Conservation (phyloP, 2,329 filamentous ascomycete species). For the Colletotrichum tabaci region DNA sequence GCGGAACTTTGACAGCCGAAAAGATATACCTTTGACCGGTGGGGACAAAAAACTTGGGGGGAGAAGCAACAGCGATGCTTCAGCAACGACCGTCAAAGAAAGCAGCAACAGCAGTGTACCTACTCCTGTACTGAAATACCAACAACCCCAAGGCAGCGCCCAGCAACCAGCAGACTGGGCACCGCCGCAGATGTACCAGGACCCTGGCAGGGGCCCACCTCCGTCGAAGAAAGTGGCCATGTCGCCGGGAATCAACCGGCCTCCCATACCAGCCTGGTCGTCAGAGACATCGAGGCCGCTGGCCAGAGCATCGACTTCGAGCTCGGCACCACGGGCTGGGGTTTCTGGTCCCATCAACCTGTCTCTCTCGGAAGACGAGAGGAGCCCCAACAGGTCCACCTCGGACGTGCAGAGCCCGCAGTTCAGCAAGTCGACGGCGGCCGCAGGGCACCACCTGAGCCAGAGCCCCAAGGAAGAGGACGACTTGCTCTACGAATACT, state of each 20-base stretch:
- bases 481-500: slow-evolving; percentile 94
- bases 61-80: slow-evolving; percentile 55
- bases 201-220: slow-evolving; percentile 59
- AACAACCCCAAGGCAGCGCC: slow-evolving; percentile 53
- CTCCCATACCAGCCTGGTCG: slow-evolving; percentile 68
- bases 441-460: slow-evolving; percentile 56
- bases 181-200: slow-evolving; percentile 55
- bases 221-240: slow-evolving; percentile 68
- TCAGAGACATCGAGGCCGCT: slow-evolving; percentile 49
- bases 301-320: slow-evolving; percentile 14
- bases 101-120: slow-evolving; percentile 38
- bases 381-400: slow-evolving; percentile 67
- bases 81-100: slow-evolving; percentile 44
- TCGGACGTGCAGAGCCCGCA: slow-evolving; percentile 68
- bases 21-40: slow-evolving; percentile 82
- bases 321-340: slow-evolving; percentile 36
- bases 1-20: slow-evolving; percentile 92
- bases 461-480: slow-evolving; percentile 81
- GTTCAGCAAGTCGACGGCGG: slow-evolving; percentile 56
- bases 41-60: slow-evolving; percentile 63
- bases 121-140: slow-evolving; percentile 44
- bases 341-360: slow-evolving; percentile 63
- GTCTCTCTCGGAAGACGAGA: slow-evolving; percentile 73
- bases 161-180: slow-evolving; percentile 63
- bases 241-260: slow-evolving; percentile 65